Evolutionary conservation across 2,329 filamentous ascomycete species (phyloP).

Genomic region (Penicillium sclerotiorum): DNA sequence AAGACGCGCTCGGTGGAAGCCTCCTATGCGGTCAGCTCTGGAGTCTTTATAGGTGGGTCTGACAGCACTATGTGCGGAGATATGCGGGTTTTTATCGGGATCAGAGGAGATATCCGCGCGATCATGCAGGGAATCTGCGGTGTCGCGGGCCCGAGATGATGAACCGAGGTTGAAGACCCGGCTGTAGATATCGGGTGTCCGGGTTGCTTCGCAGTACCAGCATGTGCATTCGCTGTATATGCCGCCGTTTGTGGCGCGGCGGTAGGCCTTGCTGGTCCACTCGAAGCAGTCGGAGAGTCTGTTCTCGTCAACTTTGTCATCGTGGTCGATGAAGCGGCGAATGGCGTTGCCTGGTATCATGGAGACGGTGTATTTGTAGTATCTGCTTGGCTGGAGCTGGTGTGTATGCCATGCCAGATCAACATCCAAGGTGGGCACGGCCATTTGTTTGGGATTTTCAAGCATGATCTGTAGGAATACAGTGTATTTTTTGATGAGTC

Average conservation of each 20-base stretch:
- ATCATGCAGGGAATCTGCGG: conserved; percentile 52
- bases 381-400: conserved; percentile 26
- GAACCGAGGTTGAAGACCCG: conserved; percentile 45
- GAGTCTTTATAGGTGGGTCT: conserved; percentile 22
- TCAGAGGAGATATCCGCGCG: conserved; percentile 48
- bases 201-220: conserved; percentile 70
- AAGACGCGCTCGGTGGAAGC: conserved; percentile 36
- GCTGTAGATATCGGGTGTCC: conserved; percentile 57
- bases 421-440: conserved; percentile 38
- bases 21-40: conserved; percentile 18
- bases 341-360: conserved; percentile 8
- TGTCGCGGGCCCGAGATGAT: conserved; percentile 54
- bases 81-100: conserved; percentile 64
- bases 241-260: conserved; percentile 62
- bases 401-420: conserved; percentile 42
- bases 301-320: conserved; percentile 77
- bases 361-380: conserved; percentile 51
- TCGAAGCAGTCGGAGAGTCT: conserved; percentile 67
- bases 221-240: conserved; percentile 54
- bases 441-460: conserved; percentile 34
- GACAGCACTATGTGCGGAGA: conserved; percentile 73
- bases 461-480: conserved; percentile 49
- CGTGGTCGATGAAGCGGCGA: conserved; percentile 71
- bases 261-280: conserved; percentile 72
- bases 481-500: conserved; percentile 57